These are phyloP conservation scores for Fonsecaea erecta DNA, from an alignment of 2,329 filamentous ascomycete genomes.

Conservation along the genomic window DNA sequence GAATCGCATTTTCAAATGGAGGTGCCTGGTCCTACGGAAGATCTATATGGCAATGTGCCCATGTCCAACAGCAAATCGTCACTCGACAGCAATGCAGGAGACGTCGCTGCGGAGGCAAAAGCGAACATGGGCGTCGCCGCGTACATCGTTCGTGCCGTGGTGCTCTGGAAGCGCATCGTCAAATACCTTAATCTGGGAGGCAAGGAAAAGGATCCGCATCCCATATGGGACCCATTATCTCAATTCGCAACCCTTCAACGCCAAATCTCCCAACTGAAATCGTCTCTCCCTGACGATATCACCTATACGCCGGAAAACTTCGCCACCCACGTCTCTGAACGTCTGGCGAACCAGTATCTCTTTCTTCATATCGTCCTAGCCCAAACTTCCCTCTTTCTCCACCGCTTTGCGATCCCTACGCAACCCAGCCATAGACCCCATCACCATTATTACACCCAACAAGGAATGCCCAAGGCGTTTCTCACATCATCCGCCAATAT, in stretches of 20 bases:
- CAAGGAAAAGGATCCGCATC: conserved; percentile 73
- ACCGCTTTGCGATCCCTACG: conserved; percentile 78
- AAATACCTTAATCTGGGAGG: conserved; percentile 90
- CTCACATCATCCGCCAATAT: conserved; percentile 73
- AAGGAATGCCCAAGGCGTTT: conserved; percentile 77
- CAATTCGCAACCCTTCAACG: conserved; percentile 72
- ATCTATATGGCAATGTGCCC: conserved; percentile 71
- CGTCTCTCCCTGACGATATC: conserved; percentile 71
- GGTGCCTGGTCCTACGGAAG: conserved; percentile 85
- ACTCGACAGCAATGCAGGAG: conserved; percentile 50
- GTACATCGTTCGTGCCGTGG: conserved; percentile 82
- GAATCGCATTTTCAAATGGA: conserved; percentile 90
- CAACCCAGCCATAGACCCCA: conserved; percentile 62
- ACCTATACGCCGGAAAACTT: conserved; percentile 81
- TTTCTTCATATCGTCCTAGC: conserved; percentile 90
- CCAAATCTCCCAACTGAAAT: conserved; percentile 72
- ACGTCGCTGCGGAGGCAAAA: conserved; percentile 44
- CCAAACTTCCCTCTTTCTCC: conserved; percentile 87
- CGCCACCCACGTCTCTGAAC: conserved; percentile 79
- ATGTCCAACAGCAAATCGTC: conserved; percentile 63
- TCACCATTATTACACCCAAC: conserved; percentile 47
- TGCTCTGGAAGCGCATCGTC: conserved; percentile 87
- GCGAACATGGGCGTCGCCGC: conserved; percentile 94
- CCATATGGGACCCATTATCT: conserved; percentile 84
- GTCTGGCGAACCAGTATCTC: conserved; percentile 86